Evolutionary conservation across 2,329 filamentous ascomycete genomes (phyloP).

Genomic region (Aspergillus sp.): DNA sequence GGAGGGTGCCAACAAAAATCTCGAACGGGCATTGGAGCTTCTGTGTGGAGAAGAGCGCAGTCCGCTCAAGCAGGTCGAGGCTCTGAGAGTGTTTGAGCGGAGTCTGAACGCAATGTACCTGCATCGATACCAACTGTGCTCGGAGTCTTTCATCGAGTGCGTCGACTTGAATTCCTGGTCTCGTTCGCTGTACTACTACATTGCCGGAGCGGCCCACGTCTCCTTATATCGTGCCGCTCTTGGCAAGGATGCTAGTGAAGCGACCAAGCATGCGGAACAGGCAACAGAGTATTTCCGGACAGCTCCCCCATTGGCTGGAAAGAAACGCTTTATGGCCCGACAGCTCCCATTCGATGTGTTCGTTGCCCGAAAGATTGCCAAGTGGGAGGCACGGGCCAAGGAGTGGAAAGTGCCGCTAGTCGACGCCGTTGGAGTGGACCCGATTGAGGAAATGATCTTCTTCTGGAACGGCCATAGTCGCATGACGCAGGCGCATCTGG

Average conservation of each 20-base stretch:
- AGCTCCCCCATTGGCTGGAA: constrained; percentile 71
- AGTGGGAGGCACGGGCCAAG: constrained; percentile 79
- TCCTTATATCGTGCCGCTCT: constrained; percentile 67
- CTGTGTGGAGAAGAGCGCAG: constrained; percentile 60
- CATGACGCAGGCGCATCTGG: constrained; percentile 66
- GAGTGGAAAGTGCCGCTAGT: constrained; percentile 65
- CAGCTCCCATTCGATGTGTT: constrained; percentile 90
- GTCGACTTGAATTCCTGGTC: constrained; percentile 87
- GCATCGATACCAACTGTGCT: constrained; percentile 72
- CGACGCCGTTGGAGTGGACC: constrained; percentile 77
- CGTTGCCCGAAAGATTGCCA: constrained; percentile 75
- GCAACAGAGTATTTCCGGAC: constrained; percentile 70
- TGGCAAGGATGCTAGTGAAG: constrained; percentile 38
- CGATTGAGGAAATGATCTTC: constrained; percentile 86
- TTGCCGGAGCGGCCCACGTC: constrained; percentile 73
- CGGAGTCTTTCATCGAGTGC: constrained; percentile 71
- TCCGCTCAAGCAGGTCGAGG: constrained; percentile 83
- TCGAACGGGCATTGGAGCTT: constrained; percentile 66
- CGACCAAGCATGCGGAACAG: constrained; percentile 57
- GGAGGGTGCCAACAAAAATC: constrained; percentile 62
- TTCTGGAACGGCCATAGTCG: constrained; percentile 88
- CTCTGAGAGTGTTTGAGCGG: constrained; percentile 80
- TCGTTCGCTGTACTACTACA: constrained; percentile 84
- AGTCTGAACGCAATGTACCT: constrained; percentile 74
- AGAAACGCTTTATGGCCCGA: constrained; percentile 84